A percentile compares a stretch with the other conserved stretches of the same genome.
phyloP scores from a whole-genome alignment of 1,139 yeast genomes.

The Blastobotrys persicus region DNA sequence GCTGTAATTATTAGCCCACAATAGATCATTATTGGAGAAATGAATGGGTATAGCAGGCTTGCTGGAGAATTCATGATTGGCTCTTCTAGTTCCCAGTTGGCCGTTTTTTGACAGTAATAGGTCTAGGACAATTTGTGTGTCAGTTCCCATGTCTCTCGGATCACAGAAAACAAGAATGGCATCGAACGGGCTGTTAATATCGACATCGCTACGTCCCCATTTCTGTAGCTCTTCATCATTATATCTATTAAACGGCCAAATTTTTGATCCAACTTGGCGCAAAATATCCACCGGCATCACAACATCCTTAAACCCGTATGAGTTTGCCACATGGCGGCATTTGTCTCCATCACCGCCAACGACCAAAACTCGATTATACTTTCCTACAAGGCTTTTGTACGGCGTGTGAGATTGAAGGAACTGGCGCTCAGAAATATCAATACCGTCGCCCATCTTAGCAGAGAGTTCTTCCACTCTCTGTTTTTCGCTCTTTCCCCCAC shows the following conservation, averaged over 20 bases:
- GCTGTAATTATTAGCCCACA: constrained; percentile 85
- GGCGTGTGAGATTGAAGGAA: constrained; percentile 93
- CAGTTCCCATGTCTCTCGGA: constrained; percentile 87
- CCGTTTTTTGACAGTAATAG: constrained; percentile 66
- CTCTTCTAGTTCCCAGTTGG: constrained; percentile 58
- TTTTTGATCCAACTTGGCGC: constrained; percentile 36
- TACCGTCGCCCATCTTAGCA: constrained; percentile 46
- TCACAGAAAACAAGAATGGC: constrained; percentile 87
- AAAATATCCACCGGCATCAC: constrained; percentile 75
- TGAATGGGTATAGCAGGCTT: constrained; percentile 73
- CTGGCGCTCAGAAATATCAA: constrained; percentile 54
- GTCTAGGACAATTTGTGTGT: constrained; percentile 75
- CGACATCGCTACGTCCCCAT: constrained; percentile 43
- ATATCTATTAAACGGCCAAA: constrained; percentile 72
- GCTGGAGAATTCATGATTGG: constrained; percentile 18
- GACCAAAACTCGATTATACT: constrained; percentile 64
- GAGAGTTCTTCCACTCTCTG: constrained; percentile 60
- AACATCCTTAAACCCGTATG: constrained; percentile 79
- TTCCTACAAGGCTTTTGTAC: constrained; percentile 56
- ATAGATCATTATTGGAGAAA: constrained; percentile 82
- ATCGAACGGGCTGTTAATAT: constrained; percentile 53
- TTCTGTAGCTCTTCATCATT: constrained; percentile 47
- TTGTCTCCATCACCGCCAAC: constrained; percentile 80
- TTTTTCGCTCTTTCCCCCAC: constrained; percentile 80
- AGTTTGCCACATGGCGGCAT: constrained; percentile 65